These are phyloP conservation scores for Penicillium sp. DNA, from an alignment of 2,329 filamentous ascomycete species.

Conservation along the genomic window DNA sequence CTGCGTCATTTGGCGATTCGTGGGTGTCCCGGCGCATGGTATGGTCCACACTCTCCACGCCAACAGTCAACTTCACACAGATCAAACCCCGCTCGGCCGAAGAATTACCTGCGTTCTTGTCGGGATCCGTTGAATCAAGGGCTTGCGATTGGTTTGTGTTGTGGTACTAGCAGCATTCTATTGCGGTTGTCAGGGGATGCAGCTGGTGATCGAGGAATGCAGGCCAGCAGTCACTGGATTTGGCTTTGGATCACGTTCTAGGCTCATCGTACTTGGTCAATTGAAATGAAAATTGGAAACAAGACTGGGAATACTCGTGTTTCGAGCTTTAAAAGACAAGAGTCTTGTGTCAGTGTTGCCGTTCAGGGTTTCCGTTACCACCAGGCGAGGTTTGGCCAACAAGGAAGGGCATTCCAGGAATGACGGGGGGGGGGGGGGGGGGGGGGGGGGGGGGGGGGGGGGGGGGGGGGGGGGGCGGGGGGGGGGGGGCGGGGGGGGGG, in stretches of 20 bases:
- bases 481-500: too few species aligned
- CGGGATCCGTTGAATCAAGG: not conserved
- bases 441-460: too few species aligned
- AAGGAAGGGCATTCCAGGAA: not conserved
- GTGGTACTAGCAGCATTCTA: constrained; percentile 21
- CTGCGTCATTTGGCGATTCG: constrained; percentile 12
- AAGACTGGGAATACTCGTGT: too few species aligned
- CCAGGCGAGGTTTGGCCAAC: not conserved
- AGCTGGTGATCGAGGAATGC: constrained; percentile 24
- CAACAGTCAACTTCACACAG: constrained; percentile 2
- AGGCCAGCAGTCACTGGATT: not conserved
- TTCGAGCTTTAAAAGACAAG: too few species aligned
- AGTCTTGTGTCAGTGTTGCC: not conserved
- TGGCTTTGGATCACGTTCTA: constrained; percentile 2
- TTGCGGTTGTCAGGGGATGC: constrained; percentile 25
- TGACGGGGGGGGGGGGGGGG: too few species aligned
- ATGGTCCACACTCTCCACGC: constrained; percentile 22
- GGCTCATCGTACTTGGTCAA: constrained; percentile 2
- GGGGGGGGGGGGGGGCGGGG: too few species aligned
- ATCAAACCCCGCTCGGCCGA: not conserved
- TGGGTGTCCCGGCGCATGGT: constrained; percentile 17
- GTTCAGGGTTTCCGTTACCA: not conserved
- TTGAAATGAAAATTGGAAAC: too few species aligned
- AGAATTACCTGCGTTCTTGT: not conserved
- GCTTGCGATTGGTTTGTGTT: constrained; percentile 14